Conservation (phyloP, 805 yeast genomes). For the Tetrapisispora nanseiensis region DNA sequence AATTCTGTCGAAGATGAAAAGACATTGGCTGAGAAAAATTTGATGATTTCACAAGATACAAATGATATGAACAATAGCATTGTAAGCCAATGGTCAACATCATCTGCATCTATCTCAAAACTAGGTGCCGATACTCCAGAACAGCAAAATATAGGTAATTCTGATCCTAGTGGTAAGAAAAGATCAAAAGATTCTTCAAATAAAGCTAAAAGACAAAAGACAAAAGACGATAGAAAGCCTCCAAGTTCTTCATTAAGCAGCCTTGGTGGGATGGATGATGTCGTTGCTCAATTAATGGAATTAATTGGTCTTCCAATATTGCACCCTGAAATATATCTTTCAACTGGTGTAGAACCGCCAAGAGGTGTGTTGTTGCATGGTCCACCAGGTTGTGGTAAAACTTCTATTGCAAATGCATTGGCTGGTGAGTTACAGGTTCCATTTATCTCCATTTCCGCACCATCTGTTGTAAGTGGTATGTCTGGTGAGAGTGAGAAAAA, state of each 20-base stretch:
- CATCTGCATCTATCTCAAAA: constrained; percentile 4
- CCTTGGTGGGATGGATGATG: constrained; percentile 81
- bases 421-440: constrained; percentile 95
- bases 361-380: constrained; percentile 91
- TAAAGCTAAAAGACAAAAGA: constrained; percentile 34
- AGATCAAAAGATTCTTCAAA: constrained; percentile 37
- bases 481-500: constrained; percentile 98
- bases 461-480: constrained; percentile 96
- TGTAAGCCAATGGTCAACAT: constrained; percentile 52
- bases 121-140: constrained; percentile 9
- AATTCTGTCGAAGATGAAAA: constrained; percentile 30
- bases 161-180: constrained; percentile 32
- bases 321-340: constrained; percentile 82
- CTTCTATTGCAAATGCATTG: constrained; percentile 89
- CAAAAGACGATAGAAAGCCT: constrained; percentile 50
- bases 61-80: constrained; percentile 72
- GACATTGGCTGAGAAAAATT: constrained; percentile 30
- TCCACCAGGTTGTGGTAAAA: constrained; percentile 98
- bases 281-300: constrained; percentile 82
- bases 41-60: constrained; percentile 56
- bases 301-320: constrained; percentile 82
- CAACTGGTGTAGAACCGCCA: constrained; percentile 93
- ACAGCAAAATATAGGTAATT: constrained; percentile 1
- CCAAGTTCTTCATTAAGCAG: constrained; percentile 61
- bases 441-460: constrained; percentile 84